These are phyloP conservation scores for Neopestalotiopsis rosae DNA, from an alignment of 2,329 filamentous ascomycete species.

Conservation along the genomic window DNA sequence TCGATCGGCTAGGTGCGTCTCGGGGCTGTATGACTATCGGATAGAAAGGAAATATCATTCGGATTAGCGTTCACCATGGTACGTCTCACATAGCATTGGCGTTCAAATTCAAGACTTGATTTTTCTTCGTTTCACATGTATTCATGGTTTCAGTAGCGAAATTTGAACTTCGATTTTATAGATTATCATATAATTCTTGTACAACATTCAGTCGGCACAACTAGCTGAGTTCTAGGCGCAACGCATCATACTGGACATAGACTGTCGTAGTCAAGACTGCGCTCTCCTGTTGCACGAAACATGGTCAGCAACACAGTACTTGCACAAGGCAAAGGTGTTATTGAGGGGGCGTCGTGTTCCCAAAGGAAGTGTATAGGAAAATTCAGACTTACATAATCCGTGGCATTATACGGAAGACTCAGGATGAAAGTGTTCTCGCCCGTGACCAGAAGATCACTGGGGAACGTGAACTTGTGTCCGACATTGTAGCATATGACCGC, in stretches of 20 bases:
- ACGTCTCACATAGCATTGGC: neutral
- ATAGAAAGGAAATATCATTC: neutral
- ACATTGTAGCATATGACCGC: constrained; percentile 67
- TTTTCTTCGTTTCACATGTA: neutral
- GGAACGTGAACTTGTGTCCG: constrained; percentile 63
- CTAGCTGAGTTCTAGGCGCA: constrained; percentile 58
- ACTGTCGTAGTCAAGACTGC: constrained; percentile 59
- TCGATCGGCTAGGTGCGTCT: no score
- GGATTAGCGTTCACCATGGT: neutral
- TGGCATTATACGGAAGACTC: constrained; percentile 64
- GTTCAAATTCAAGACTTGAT: neutral
- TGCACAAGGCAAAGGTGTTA: no score
- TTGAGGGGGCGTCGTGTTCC: neutral
- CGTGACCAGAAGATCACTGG: constrained; percentile 50
- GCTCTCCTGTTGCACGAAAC: constrained; percentile 47
- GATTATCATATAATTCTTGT: neutral
- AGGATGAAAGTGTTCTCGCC: constrained; percentile 62
- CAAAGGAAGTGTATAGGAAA: neutral
- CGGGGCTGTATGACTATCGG: neutral
- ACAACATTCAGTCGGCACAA: neutral
- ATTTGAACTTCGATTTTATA: neutral
- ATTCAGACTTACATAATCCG: constrained; percentile 45
- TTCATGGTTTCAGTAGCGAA: no score
- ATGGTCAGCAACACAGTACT: neutral
- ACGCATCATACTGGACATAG: constrained; percentile 71